These are phyloP conservation scores for Mycena citricolor DNA, from an alignment of 1,284 basidiomycete genomes.

Conservation along the genomic window DNA sequence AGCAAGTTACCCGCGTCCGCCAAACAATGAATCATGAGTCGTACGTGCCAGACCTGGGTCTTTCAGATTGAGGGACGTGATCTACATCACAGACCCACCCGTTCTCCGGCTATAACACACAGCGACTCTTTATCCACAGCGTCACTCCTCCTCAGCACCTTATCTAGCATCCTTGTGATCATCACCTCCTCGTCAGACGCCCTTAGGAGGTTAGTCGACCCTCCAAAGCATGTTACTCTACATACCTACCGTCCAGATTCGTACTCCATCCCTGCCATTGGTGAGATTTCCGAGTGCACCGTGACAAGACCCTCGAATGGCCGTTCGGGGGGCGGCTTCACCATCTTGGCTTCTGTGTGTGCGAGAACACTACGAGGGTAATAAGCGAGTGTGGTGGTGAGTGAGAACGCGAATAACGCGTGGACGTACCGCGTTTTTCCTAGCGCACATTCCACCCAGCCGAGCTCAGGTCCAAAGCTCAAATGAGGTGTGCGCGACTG, in stretches of 20 bases:
- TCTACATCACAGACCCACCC: no score
- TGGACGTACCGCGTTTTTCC: conserved; percentile 80
- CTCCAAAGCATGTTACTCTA: conserved; percentile 27
- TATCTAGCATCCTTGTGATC: conserved; percentile 90
- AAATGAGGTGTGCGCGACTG: conserved; percentile 70
- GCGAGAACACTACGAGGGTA: conserved; percentile 84
- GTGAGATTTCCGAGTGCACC: conserved; percentile 90
- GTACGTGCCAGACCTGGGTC: conserved; percentile 93
- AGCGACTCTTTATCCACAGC: conserved; percentile 93
- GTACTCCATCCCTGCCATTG: conserved; percentile 91
- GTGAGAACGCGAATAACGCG: no score
- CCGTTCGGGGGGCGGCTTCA: conserved; percentile 84
- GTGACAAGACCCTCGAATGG: conserved; percentile 90
- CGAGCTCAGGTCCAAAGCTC: conserved; percentile 81
- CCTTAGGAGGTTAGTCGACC: conserved; percentile 42
- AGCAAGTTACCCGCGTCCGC: conserved; percentile 91
- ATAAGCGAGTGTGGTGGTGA: no score
- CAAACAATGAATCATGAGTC: conserved; percentile 86
- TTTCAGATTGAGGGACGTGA: no score
- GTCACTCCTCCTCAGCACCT: conserved; percentile 89
- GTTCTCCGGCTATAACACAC: conserved; percentile 90
- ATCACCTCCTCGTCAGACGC: conserved; percentile 89
- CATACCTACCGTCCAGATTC: conserved; percentile 85
- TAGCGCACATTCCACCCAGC: conserved; percentile 85
- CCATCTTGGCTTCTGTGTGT: conserved; percentile 85